Evolutionary conservation across 140 eudicot species (phyloP).

Genomic region (Senecio squalidus): DNA sequence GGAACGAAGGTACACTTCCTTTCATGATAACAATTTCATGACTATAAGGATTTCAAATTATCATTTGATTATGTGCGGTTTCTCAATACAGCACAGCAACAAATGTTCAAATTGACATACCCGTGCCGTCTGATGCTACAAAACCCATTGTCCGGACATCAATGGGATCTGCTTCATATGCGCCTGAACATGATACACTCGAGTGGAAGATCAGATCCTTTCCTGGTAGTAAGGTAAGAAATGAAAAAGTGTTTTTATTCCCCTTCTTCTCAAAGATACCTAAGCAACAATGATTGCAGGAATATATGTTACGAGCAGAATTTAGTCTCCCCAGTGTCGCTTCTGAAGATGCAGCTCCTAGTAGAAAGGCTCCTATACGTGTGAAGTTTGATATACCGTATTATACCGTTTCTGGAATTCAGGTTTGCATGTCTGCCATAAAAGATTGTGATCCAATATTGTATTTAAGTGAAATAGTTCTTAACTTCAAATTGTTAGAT

Average conservation of each 20-base stretch:
- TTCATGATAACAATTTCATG: not conserved
- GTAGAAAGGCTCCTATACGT: conserved; percentile 7
- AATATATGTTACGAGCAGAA: conserved; percentile 4
- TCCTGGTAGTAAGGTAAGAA: not conserved
- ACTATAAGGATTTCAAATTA: not conserved
- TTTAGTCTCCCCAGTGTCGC: conserved; percentile 4
- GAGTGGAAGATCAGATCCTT: conserved; percentile 6
- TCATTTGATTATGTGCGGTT: not conserved
- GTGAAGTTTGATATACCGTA: conserved; percentile 4
- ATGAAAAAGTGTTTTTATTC: not conserved
- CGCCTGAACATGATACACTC: conserved; percentile 4
- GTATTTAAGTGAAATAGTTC: not conserved
- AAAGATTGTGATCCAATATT: too few relatives aligned
- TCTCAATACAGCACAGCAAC: not conserved
- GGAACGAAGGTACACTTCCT: not conserved
- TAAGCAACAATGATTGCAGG: not conserved
- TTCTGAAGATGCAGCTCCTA: conserved; percentile 5
- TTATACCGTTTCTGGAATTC: not conserved
- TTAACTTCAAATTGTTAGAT: not conserved
- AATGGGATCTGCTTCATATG: conserved; percentile 9
- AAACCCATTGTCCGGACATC: conserved; percentile 4
- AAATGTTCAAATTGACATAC: conserved; percentile 9
- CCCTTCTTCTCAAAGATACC: not conserved
- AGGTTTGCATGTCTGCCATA: not conserved
- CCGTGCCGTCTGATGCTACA: not conserved